Percentiles rank a stretch among this genome's conserved stretches.
Conservation (phyloP, 179 eudicot genomes). For the Spinacia oleracea region DNA sequence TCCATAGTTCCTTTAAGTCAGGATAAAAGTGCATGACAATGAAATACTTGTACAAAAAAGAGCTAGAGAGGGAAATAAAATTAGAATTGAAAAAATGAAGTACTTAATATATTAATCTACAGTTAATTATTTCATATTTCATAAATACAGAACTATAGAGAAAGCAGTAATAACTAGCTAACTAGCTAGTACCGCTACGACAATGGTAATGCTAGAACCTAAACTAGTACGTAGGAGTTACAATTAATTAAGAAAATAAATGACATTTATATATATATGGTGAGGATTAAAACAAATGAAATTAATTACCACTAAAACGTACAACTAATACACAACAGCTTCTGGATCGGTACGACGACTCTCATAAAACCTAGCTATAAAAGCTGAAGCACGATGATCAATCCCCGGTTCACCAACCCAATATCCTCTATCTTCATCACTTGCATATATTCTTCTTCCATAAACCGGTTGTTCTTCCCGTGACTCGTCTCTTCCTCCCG, state of each 20-base stretch:
- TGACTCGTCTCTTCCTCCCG: slow-evolving; percentile 28
- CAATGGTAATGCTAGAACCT: slow-evolving; percentile 1
- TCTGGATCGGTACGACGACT: slow-evolving; percentile 26
- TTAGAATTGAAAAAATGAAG: not conserved
- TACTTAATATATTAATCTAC: slow-evolving; percentile 5
- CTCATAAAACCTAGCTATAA: slow-evolving; percentile 33
- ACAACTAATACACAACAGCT: slow-evolving; percentile 21
- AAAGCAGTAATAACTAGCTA: not conserved
- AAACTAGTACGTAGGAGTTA: not conserved
- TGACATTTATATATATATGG: no score
- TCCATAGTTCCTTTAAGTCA: no score
- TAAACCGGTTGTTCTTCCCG: slow-evolving; percentile 37
- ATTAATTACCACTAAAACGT: not conserved
- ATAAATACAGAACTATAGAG: not conserved
- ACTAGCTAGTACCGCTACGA: not conserved
- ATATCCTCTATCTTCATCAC: slow-evolving; percentile 42
- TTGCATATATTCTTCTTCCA: slow-evolving; percentile 25
- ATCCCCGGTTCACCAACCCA: slow-evolving; percentile 49
- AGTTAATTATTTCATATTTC: no score
- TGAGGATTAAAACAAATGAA: slow-evolving; percentile 6
- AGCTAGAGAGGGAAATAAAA: not conserved
- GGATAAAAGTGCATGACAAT: not conserved
- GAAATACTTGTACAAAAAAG: not conserved
- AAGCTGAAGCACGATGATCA: slow-evolving; percentile 37
- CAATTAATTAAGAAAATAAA: not conserved